Base-by-base conservation (phyloP, 176 grass and related monocot species). In the Zoysia japonica region DNA sequence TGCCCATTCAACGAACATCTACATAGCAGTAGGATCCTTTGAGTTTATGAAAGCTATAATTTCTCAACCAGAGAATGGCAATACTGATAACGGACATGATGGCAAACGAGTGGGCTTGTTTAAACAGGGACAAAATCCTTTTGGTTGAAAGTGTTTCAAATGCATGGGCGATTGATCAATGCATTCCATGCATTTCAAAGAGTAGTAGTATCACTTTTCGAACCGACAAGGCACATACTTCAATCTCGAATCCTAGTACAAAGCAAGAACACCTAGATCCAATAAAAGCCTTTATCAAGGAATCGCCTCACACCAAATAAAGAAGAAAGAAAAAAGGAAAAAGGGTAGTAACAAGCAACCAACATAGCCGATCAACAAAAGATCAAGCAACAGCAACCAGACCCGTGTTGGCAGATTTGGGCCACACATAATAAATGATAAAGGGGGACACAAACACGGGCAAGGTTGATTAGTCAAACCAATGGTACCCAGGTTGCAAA, bases 391-490 rank as follows among this genome's bases (percentile, higher is more conserved):
- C 10, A 11, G 47, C 49, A 78, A 48, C 9, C 40, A 40, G 50
- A 76, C 68, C 81, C 20, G 77, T 84, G 67, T 35, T 77, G 69
- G 54, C 47, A 47, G 35, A 88, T 88, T 80, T 65, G 65, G 55
- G 36, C 76, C 76, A 88, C 86, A 84, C 39, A 46, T 45, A 56
- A 68, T 68, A 75, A 77, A 71, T 87, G 67, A 16, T 57, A 38
- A 80, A 84, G 53, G 46, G 46, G 40, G 46, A 68, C 39, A 56
- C n/a, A 9, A 68, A 17, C 68, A 80, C 68, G 77, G 61, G 19
- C 19, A 61, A 61, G 1, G 60, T 74, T 65, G 76, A 80, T 80
- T 88, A 76, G 82, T 84, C 72, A 66, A 85, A 81, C 36, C 17
- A 46, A 80, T 85, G 47, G 11, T 15, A 44, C 20, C 13, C 6